These are phyloP conservation scores for Nowakowskiella sp. DNA, from an alignment of 192 early-diverging fungal genomes.

Conservation along the genomic window DNA sequence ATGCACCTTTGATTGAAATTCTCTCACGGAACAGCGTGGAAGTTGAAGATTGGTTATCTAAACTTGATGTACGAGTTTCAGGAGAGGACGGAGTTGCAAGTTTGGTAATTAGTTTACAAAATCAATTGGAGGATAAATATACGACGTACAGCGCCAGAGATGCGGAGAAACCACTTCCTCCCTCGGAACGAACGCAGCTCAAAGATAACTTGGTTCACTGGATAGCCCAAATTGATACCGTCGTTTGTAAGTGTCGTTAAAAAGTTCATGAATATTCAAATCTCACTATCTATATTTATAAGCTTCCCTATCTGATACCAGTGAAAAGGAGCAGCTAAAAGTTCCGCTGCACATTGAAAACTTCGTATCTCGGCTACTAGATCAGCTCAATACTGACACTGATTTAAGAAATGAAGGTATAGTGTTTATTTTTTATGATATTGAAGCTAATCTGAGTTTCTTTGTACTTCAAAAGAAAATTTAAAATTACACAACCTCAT, in stretches of 20 bases:
- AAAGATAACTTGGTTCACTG: constrained; percentile 36
- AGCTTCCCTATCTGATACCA: constrained; percentile 43
- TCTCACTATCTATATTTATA: constrained; percentile 2
- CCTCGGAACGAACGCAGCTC: constrained; percentile 26
- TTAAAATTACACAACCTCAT: constrained; percentile 45
- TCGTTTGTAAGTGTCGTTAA: constrained; percentile 20
- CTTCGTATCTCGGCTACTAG: constrained; percentile 37
- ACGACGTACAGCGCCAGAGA: constrained; percentile 37
- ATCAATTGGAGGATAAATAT: constrained; percentile 51
- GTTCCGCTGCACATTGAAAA: constrained; percentile 45
- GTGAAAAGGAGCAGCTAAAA: constrained; percentile 49
- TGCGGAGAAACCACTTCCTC: constrained; percentile 30
- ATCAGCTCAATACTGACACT: constrained; percentile 50
- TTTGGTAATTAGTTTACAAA: constrained; percentile 43
- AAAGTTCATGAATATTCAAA: neutral
- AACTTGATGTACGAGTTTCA: constrained; percentile 36
- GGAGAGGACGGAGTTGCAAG: constrained; percentile 51
- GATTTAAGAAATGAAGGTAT: constrained; percentile 42
- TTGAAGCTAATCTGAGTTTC: neutral
- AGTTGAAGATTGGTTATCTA: constrained; percentile 46
- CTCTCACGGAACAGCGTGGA: constrained; percentile 29
- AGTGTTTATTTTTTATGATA: neutral
- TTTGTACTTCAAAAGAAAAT: constrained; percentile 26
- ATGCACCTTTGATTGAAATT: constrained; percentile 31
- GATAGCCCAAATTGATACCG: constrained; percentile 31